Conservation (phyloP, 441 rosid genomes). For the Gossypium lobatum region DNA sequence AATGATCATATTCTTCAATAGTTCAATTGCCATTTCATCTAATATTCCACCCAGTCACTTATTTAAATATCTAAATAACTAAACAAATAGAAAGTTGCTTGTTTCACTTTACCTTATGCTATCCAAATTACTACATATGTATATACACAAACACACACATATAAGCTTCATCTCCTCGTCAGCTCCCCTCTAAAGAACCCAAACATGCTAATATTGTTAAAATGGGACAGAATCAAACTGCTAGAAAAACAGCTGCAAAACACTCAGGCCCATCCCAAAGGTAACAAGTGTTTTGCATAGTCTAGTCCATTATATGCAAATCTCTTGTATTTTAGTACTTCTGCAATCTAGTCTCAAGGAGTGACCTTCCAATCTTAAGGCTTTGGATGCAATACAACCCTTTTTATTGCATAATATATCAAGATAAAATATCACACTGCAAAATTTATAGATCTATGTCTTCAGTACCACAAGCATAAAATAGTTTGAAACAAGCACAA, state of each 20-base stretch:
- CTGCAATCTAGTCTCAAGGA: neutral
- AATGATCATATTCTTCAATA: neutral
- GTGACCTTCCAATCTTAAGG: neutral
- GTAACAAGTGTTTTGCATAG: neutral
- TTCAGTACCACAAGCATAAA: neutral
- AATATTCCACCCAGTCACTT: neutral
- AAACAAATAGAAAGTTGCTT: neutral
- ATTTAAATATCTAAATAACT: neutral
- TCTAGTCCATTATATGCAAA: neutral
- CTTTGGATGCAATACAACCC: neutral
- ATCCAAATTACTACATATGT: neutral
- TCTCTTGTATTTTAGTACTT: neutral
- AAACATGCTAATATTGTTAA: neutral
- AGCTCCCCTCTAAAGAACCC: neutral
- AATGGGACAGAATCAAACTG: neutral
- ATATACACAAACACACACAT: neutral
- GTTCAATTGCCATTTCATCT: neutral
- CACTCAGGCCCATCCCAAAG: neutral
- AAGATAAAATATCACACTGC: neutral
- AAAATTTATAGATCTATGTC: neutral
- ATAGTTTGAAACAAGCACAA: neutral
- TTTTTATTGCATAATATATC: neutral
- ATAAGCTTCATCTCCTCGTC: neutral
- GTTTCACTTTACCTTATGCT: neutral
- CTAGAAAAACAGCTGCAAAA: neutral